A percentile compares a stretch with the other conserved stretches of the same genome.
Evolutionary conservation across 148 eudicot species (phyloP).

Genomic region (Amaranthus palmeri): DNA sequence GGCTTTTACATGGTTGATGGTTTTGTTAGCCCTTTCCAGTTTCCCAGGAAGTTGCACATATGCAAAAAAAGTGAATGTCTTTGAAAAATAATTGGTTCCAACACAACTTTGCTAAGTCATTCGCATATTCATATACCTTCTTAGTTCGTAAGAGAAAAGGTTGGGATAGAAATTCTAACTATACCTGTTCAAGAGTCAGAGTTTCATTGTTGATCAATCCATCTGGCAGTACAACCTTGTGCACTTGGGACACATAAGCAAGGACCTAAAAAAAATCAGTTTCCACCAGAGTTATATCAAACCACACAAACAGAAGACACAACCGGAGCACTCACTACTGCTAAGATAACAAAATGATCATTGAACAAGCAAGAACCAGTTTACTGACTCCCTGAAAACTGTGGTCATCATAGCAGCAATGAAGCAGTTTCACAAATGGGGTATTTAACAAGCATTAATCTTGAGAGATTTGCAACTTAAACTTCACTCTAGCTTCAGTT

Average conservation of each 20-base stretch:
- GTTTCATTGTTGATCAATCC: slow-evolving; percentile 64
- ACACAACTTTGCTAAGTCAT: neutral
- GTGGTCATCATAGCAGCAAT: neutral
- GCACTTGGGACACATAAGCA: slow-evolving; percentile 95
- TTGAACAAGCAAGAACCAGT: neutral
- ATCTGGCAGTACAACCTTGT: slow-evolving; percentile 83
- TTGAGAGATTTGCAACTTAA: too few species aligned
- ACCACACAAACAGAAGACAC: neutral
- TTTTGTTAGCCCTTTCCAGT: too few species aligned
- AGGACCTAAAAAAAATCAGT: slow-evolving; percentile 48
- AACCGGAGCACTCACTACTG: neutral
- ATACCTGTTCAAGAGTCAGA: slow-evolving; percentile 82
- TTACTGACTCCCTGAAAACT: neutral
- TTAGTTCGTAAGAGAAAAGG: neutral
- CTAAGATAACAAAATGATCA: neutral
- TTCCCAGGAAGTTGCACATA: too few species aligned
- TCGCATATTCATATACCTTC: neutral
- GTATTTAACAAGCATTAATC: too few species aligned
- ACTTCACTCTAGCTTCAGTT: too few species aligned
- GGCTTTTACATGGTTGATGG: too few species aligned
- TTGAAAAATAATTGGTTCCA: neutral
- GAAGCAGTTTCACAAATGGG: neutral
- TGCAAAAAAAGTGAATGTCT: too few species aligned
- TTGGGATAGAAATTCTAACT: neutral
- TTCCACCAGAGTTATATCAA: neutral